Percentiles rank a stretch among this genome's conserved stretches.
phyloP scores from a whole-genome alignment of 1,139 yeast genomes.

The Magnusiomyces suaveolens region DNA sequence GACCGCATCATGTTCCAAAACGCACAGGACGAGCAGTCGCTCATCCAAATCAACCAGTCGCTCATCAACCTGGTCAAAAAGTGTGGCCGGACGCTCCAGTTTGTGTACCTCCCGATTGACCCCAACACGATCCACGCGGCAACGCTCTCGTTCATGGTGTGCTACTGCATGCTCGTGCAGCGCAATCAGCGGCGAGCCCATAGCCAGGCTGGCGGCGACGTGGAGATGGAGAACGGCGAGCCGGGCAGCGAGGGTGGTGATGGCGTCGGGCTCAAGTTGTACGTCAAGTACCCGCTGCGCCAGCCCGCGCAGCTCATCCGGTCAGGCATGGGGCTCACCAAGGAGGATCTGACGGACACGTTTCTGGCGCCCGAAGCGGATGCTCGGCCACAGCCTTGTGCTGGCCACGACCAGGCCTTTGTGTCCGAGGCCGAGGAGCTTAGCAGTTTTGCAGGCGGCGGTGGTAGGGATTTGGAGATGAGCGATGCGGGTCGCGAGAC shows the following conservation, averaged over 20 bases:
- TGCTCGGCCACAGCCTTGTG: too few species aligned
- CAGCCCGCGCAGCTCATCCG: neutral
- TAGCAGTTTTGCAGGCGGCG: too few species aligned
- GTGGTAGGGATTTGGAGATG: too few species aligned
- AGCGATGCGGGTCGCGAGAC: too few species aligned
- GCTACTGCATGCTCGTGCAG: neutral
- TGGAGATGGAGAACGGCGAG: too few species aligned
- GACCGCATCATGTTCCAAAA: neutral
- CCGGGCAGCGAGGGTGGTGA: too few species aligned
- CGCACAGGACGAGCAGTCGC: neutral
- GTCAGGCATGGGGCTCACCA: neutral
- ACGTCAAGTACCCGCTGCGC: neutral
- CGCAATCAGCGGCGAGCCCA: neutral
- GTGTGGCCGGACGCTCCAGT: neutral
- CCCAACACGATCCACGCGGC: neutral
- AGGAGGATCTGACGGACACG: neutral
- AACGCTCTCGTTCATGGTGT: neutral
- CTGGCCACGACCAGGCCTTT: too few species aligned
- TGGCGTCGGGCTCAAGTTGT: neutral
- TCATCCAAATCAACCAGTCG: neutral
- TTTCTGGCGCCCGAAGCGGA: too few species aligned
- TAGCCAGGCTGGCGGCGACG: too few species aligned
- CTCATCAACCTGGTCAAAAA: neutral
- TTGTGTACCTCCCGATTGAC: slow-evolving; percentile 2
- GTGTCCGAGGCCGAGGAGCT: too few species aligned